These are phyloP conservation scores for Crucibulum laeve DNA, from an alignment of 768 basidiomycete genomes.

Conservation along the genomic window DNA sequence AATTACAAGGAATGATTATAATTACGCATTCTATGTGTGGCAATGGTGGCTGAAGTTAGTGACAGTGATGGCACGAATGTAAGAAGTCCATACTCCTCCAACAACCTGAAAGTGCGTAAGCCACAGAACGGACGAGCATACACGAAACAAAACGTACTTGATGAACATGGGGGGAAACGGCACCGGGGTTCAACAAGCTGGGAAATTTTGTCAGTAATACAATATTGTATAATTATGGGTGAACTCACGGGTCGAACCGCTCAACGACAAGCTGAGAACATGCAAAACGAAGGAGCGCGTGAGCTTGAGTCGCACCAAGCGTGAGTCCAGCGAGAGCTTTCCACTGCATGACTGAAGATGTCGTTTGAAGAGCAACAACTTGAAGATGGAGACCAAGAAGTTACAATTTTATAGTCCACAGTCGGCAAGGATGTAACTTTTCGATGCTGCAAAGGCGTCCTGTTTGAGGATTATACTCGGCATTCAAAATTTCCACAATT, in stretches of 20 bases:
- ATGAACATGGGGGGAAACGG: constrained; percentile 13
- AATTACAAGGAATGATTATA: neutral
- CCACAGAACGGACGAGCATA: neutral
- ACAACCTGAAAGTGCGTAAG: constrained; percentile 1
- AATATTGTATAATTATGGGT: no score
- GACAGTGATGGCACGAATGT: no score
- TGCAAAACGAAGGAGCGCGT: constrained; percentile 15
- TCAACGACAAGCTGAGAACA: constrained; percentile 17
- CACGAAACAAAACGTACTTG: constrained; percentile 5
- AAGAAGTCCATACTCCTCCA: constrained; percentile 13
- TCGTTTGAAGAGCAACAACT: neutral
- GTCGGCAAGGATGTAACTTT: no score
- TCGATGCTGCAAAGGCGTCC: no score
- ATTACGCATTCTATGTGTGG: constrained; percentile 9
- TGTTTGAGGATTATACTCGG: no score
- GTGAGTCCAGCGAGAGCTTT: neutral
- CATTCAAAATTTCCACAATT: no score
- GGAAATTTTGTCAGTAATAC: neutral
- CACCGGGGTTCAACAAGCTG: constrained; percentile 12
- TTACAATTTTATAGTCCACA: neutral
- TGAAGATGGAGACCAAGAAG: neutral
- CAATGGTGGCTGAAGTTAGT: neutral
- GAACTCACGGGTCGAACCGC: constrained; percentile 15
- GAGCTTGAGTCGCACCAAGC: constrained; percentile 2
- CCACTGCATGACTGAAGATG: neutral